phyloP scores from a whole-genome alignment of 805 yeast genomes.

The Hanseniaspora jakobsenii region DNA sequence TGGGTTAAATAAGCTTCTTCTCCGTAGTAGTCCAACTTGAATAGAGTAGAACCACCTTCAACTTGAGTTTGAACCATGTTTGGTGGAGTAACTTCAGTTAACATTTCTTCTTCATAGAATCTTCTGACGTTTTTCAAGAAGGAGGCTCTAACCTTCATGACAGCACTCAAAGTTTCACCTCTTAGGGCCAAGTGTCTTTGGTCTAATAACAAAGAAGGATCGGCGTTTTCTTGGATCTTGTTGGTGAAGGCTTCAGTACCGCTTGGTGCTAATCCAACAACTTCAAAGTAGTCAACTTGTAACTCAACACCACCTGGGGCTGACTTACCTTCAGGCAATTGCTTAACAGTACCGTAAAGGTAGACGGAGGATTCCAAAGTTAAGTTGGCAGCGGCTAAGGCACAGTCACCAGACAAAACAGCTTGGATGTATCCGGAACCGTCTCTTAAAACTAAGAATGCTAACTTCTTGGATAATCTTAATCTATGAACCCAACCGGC shows the following conservation, averaged over 20 bases:
- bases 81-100: slow-evolving; percentile 94
- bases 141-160: slow-evolving; percentile 87
- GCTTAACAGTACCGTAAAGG: slow-evolving; percentile 66
- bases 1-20: slow-evolving; percentile 95
- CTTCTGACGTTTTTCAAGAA: slow-evolving; percentile 63
- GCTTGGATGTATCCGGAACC: slow-evolving; percentile 87
- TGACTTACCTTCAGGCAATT: slow-evolving; percentile 87
- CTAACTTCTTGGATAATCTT: slow-evolving; percentile 83
- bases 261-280: slow-evolving; percentile 86
- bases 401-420: slow-evolving; percentile 81
- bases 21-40: slow-evolving; percentile 87
- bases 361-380: slow-evolving; percentile 80
- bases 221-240: slow-evolving; percentile 86
- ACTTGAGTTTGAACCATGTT: slow-evolving; percentile 99
- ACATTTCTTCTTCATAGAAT: slow-evolving; percentile 58
- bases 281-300: slow-evolving; percentile 75
- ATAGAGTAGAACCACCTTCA: slow-evolving; percentile 96
- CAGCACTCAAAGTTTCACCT: slow-evolving; percentile 87
- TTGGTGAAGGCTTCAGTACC: slow-evolving; percentile 94
- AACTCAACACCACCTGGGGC: slow-evolving; percentile 98
- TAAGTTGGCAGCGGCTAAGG: slow-evolving; percentile 73
- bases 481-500: slow-evolving; percentile 96
- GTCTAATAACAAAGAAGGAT: slow-evolving; percentile 83
- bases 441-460: slow-evolving; percentile 84
- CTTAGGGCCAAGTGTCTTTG: slow-evolving; percentile 92